These are phyloP conservation scores for Cytospora mali DNA, from an alignment of 2,329 filamentous ascomycete species.

Conservation along the genomic window DNA sequence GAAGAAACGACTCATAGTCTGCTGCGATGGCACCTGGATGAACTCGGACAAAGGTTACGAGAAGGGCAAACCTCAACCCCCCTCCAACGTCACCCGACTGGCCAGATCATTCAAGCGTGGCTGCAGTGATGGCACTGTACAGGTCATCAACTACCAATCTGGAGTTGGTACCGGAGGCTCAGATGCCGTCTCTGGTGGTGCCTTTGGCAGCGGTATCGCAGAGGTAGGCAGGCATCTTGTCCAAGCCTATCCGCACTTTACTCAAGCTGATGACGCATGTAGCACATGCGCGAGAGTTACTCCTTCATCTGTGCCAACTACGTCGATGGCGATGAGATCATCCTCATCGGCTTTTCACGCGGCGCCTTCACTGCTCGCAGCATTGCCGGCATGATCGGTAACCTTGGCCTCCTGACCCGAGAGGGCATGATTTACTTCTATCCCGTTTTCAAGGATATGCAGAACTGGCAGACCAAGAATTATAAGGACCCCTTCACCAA, in stretches of 20 bases:
- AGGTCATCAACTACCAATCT: slow-evolving; percentile 64
- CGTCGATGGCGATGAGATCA: slow-evolving; percentile 58
- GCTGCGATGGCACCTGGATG: slow-evolving; percentile 59
- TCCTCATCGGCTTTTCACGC: slow-evolving; percentile 60
- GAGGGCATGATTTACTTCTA: slow-evolving; percentile 58
- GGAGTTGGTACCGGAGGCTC: slow-evolving; percentile 60
- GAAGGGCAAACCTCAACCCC: slow-evolving; percentile 51
- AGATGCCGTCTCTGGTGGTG: slow-evolving; percentile 56
- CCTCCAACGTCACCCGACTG: slow-evolving; percentile 64
- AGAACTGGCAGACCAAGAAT: slow-evolving; percentile 50
- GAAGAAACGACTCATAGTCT: slow-evolving; percentile 53
- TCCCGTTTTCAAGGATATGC: slow-evolving; percentile 59
- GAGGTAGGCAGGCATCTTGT: slow-evolving; percentile 46
- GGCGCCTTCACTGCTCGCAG: slow-evolving; percentile 62
- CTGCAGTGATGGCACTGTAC: slow-evolving; percentile 54
- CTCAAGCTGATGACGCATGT: slow-evolving; percentile 3
- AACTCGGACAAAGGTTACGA: slow-evolving; percentile 52
- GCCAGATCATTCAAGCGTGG: slow-evolving; percentile 57
- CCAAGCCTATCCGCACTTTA: too few relatives aligned
- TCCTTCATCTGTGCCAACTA: slow-evolving; percentile 66
- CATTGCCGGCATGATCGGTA: slow-evolving; percentile 55
- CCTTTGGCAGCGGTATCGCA: slow-evolving; percentile 57
- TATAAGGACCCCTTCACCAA: slow-evolving; percentile 52
- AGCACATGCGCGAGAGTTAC: slow-evolving; percentile 63
- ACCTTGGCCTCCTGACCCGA: slow-evolving; percentile 55